Conservation (phyloP, 345 rosid species). For the Salix exigua region DNA sequence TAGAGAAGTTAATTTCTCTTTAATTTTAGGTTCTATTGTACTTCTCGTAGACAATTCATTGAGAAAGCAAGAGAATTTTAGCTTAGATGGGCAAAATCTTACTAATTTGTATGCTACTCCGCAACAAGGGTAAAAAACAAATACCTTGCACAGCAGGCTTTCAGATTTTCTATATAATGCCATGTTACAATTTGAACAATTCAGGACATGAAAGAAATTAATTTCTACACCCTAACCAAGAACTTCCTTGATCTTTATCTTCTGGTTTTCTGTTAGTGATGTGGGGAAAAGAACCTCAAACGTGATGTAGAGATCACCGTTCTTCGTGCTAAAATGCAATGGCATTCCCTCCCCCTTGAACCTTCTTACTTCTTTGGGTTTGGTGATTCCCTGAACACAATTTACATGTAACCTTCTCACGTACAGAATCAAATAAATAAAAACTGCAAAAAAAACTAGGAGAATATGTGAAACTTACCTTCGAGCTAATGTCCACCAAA, state of each 20-base stretch:
- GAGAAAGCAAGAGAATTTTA: not conserved
- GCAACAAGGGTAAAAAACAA: not conserved
- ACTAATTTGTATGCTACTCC: conserved; percentile 1
- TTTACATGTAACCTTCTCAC: not conserved
- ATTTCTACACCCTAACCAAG: conserved; percentile 44
- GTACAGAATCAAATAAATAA: not conserved
- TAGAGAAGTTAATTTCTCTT: not conserved
- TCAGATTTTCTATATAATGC: not conserved
- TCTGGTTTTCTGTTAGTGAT: conserved; percentile 75
- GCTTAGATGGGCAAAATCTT: not conserved
- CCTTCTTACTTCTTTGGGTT: conserved; percentile 87
- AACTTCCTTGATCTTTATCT: conserved; percentile 65
- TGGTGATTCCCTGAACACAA: conserved; percentile 69
- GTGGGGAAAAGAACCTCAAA: conserved; percentile 91
- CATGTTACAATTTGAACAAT: conserved; percentile 8
- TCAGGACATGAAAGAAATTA: not conserved
- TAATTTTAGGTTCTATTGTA: not conserved
- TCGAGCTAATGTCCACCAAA: conserved; percentile 72
- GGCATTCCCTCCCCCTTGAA: conserved; percentile 99
- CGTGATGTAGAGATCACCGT: conserved; percentile 77
- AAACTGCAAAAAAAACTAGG: not conserved
- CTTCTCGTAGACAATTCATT: not conserved
- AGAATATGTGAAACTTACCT: conserved; percentile 42
- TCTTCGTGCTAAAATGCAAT: conserved; percentile 73
- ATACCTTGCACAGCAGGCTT: not conserved